Evolutionary conservation across 129 eudicot species (phyloP), one percentile per base, ranked within the genome.

Genomic region (Saussurea involucrata): DNA sequence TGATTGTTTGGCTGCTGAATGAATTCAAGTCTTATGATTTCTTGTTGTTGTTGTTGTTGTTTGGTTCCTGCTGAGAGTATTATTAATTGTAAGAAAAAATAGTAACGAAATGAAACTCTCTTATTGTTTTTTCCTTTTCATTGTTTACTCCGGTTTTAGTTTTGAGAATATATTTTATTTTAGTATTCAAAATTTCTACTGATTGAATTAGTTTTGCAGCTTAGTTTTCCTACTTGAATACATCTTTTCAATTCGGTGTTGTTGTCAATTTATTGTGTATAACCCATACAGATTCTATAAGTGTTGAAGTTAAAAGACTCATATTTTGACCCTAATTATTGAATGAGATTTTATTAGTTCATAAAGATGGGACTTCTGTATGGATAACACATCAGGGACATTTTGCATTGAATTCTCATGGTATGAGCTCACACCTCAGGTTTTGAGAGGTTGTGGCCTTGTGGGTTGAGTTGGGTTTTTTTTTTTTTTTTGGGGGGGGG

Each of bases 251-350:
- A n/a, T n/a, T 20, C 10, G 22, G 53, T 33, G 55, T 34, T 40
- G 13, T 68, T 68, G 28, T 34, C 18, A 22, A 32, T 8, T 33
- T 68, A 40, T 34, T 34, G 28, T 40, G 24, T 34, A 68, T 68
- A 68, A 33, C 25, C 25, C 1, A 2, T 60, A 22, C 28, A 22
- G 53, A 18, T 68, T 33, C 49, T 67, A 32, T 7, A 28, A 67
- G 49, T 67, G 21, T 34, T 34, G 28, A 34, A 68, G 72, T 68
- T 68, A 9, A 68, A 33, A 68, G 53, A 34, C 34, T 68, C 79
- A 75, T 21, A 63, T 64, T 20, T 17, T 25, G 65, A 22, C 65
- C 27, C 13, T 60, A 60, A 24, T 10, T 20, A 61, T 74, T 63
- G 69, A 17, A 24, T 17, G 37, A 63, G 57, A 63, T 63, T n/a